These are phyloP conservation scores for Sophora flavescens DNA, from an alignment of 306 rosid species.

Conservation along the genomic window DNA sequence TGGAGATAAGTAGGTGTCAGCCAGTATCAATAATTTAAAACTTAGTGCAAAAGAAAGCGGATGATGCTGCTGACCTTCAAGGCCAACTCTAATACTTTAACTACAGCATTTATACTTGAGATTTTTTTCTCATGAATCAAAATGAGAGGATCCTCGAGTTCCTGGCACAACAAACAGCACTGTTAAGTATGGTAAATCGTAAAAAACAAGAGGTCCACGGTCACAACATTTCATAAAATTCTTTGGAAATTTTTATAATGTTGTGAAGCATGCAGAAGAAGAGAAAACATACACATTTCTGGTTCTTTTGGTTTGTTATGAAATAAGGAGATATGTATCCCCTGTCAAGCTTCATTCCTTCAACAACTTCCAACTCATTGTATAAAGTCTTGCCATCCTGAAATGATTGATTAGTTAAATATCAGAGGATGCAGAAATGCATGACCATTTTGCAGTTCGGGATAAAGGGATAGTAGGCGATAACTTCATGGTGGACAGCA, in stretches of 20 bases:
- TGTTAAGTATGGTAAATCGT: background rate
- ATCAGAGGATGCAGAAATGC: background rate
- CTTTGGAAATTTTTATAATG: background rate
- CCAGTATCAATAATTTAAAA: conserved; percentile 25
- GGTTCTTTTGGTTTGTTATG: conserved; percentile 74
- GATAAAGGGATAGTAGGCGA: background rate
- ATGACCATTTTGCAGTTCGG: background rate
- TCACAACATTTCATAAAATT: background rate
- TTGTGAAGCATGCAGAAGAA: background rate
- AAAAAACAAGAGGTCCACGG: background rate
- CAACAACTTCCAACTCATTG: conserved; percentile 96
- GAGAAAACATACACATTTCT: conserved; percentile 69
- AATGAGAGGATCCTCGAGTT: conserved; percentile 91
- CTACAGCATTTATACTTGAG: conserved; percentile 74
- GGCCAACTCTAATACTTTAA: conserved; percentile 91
- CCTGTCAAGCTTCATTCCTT: conserved; percentile 85
- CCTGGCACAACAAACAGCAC: conserved; percentile 56
- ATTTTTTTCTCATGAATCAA: conserved; percentile 96
- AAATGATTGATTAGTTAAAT: conserved; percentile 43
- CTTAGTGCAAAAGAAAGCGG: conserved; percentile 21
- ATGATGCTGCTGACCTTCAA: conserved; percentile 63
- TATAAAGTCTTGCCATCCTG: conserved; percentile 94
- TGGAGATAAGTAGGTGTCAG: conserved; percentile 47
- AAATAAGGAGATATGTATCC: conserved; percentile 83
- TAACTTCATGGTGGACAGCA: background rate